A percentile compares a stretch with the other conserved stretches of the same genome.
These are phyloP conservation scores for Conoideocrella luteorostrata DNA, from an alignment of 2,329 filamentous ascomycete species.

Conservation along the genomic window DNA sequence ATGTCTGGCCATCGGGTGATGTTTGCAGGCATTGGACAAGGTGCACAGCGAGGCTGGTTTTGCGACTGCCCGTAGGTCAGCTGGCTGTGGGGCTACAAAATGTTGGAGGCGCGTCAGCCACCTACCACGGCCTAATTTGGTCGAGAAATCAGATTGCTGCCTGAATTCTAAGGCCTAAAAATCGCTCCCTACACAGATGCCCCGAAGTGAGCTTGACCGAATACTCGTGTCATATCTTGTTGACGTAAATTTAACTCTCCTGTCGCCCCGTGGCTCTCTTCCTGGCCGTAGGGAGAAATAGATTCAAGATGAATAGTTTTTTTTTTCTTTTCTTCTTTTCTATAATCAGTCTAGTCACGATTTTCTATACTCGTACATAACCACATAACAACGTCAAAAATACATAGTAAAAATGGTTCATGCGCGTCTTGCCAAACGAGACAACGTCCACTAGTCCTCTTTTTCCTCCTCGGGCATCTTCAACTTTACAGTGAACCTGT, in stretches of 20 bases:
- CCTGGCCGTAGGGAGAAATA: no score
- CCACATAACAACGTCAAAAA: neutral
- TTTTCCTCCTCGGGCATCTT: slow-evolving; percentile 33
- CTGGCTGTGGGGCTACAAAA: slow-evolving; percentile 18
- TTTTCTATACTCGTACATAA: neutral
- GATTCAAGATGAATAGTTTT: no score
- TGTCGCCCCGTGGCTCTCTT: no score
- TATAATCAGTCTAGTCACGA: neutral
- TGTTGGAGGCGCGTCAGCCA: slow-evolving; percentile 7
- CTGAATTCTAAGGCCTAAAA: slow-evolving; percentile 17
- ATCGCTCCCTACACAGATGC: no score
- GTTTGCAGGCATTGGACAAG: slow-evolving; percentile 21
- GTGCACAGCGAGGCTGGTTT: slow-evolving; percentile 7
- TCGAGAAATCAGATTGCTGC: slow-evolving; percentile 12
- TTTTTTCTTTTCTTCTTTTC: no score
- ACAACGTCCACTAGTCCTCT: neutral
- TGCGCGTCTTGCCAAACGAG: neutral
- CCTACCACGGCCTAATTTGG: neutral
- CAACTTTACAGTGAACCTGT: slow-evolving; percentile 36
- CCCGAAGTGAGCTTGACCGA: no score
- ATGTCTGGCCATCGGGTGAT: slow-evolving; percentile 28
- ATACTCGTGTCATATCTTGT: no score
- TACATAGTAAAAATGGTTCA: neutral
- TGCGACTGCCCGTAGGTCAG: slow-evolving; percentile 13
- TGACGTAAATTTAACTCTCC: no score